Evolutionary conservation across 495 filamentous ascomycete genomes (phyloP), one percentile per base, ranked within the genome.

Genomic region (Daldinia bambusicola): DNA sequence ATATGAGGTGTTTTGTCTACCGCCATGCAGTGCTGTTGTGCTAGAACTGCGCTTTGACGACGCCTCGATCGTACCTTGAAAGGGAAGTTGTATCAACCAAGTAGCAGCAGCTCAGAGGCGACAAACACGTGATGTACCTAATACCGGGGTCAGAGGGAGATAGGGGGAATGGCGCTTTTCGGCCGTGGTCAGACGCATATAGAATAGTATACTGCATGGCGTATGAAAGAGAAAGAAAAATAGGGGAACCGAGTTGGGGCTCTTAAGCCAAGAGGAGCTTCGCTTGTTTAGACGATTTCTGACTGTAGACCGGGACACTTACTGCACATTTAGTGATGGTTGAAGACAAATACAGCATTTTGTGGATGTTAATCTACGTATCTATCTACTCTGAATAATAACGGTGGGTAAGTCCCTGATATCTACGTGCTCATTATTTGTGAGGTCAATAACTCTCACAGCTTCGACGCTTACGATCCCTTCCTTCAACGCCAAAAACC

Each of bases 381-480:
- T 61, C 76, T 75, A 50, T 81, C 80, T 53, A 53, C 50, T 53
- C 57, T 83, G 74, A 7, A 88, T 89, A 52, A 93, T 73, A 66
- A 95, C 89, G 70, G 89, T 88, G 5, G 94, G 94, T 41, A 97
- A 77, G 72, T 97, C 91, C 68, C 87, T 83, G 58, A 97, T 89
- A 82, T 97, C 93, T 14, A 92, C 89, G 76, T 89, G 89, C 80
- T 96, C 92, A 69, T 92, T 91, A 50, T 88, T 92, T 37, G 85
- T 89, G 67, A 95, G 80, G 81, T 99, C 95, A 22, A 95, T 84
- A 9, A 98, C 88, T 61, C 93, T 84, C 10, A 99, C 86, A 10
- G 90, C 89, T 74, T 97, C 95, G 2, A 98, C 76, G 2, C 86
- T 84, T 8, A 98, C 84, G 16, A 94, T 83, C 0, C 95, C 95